Evolutionary conservation across 306 rosid species (phyloP).

Genomic region (Malus asiatica): DNA sequence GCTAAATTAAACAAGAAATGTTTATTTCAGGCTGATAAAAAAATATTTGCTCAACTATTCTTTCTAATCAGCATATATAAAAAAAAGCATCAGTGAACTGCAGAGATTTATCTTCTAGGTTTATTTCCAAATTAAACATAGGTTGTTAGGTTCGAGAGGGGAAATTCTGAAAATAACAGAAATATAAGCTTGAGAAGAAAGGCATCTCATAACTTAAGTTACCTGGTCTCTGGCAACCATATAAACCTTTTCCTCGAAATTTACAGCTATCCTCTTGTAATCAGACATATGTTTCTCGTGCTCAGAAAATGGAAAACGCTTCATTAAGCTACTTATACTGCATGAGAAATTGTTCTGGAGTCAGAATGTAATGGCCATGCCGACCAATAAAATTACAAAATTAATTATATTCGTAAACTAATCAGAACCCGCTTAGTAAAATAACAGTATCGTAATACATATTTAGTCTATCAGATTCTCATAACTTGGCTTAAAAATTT

Average conservation of each 20-base stretch:
- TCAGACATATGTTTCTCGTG: not conserved
- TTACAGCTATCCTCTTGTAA: not conserved
- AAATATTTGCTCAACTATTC: not conserved
- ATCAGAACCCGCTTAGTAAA: not conserved
- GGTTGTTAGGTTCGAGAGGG: not conserved
- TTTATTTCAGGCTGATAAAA: not conserved
- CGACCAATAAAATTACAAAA: not conserved
- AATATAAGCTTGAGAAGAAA: not conserved
- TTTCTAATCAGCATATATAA: not conserved
- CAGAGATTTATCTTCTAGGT: not conserved
- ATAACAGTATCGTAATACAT: not conserved
- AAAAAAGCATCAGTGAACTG: not conserved
- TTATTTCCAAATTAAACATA: not conserved
- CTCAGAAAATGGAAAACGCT: not conserved
- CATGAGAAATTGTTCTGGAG: not conserved
- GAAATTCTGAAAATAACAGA: not conserved
- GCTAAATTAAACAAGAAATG: not conserved
- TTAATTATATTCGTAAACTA: not conserved
- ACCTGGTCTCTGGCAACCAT: slow-evolving; percentile 1
- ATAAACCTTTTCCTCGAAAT: slow-evolving; percentile 2
- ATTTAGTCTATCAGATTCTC: not conserved
- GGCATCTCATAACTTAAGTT: not conserved
- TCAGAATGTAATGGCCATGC: not conserved
- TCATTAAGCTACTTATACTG: not conserved
- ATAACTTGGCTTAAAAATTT: not conserved